Evolutionary conservation across 140 eudicot species (phyloP).

Genomic region (Ambrosia hybrid): DNA sequence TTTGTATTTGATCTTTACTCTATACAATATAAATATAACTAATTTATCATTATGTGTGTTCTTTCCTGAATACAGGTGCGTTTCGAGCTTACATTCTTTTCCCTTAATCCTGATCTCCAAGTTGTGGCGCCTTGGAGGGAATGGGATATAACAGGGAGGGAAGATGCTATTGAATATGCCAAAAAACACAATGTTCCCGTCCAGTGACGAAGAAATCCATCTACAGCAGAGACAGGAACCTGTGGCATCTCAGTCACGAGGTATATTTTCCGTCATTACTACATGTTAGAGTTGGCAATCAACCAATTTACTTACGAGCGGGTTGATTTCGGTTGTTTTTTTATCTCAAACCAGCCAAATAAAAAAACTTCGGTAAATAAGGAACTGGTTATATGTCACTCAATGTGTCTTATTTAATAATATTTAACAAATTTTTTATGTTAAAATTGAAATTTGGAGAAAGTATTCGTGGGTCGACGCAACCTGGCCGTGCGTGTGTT

Average conservation of each 20-base stretch:
- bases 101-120: constrained; percentile 90
- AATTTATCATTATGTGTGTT: not conserved
- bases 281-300: not conserved
- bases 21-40: not conserved
- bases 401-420: no score
- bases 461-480: not conserved
- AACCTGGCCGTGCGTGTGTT: not conserved
- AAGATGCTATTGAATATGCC: constrained; percentile 99
- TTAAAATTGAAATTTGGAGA: not conserved
- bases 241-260: constrained; percentile 99
- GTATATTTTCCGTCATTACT: constrained; percentile 32
- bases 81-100: constrained; percentile 93
- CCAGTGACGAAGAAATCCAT: constrained; percentile 95
- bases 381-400: no score
- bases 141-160: constrained; percentile 97
- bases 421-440: not conserved
- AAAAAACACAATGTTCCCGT: constrained; percentile 91
- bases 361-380: no score
- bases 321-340: not conserved
- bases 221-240: constrained; percentile 94
- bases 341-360: no score
- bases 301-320: not conserved
- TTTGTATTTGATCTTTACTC: no score
- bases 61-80: constrained; percentile 57
- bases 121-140: constrained; percentile 99